A percentile compares a stretch with the other conserved stretches of the same genome.
phyloP scores from a whole-genome alignment of 345 rosid species.

The Cardamine chenopodiifolia region DNA sequence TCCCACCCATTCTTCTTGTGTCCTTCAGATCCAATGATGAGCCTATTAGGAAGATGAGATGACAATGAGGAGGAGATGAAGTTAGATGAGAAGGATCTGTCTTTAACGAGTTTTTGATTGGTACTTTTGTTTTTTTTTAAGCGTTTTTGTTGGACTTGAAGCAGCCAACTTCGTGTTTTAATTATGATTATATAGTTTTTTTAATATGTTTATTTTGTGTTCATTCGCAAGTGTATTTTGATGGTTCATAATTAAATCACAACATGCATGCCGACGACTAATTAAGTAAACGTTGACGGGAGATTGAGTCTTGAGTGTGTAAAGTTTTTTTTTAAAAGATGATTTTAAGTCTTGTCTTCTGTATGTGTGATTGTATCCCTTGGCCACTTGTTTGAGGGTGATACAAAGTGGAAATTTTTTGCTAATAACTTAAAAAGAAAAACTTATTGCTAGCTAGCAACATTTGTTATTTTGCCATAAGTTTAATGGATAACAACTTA shows the following conservation, averaged over 20 bases:
- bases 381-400: background rate
- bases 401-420: too few relatives aligned
- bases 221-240: background rate
- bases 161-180: constrained; percentile 19
- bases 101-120: constrained; percentile 28
- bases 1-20: constrained; percentile 42
- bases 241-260: background rate
- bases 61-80: constrained; percentile 2
- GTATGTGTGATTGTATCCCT: background rate
- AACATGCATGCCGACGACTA: constrained; percentile 22
- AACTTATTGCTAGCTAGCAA: too few relatives aligned
- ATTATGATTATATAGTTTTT: background rate
- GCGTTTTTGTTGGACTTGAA: constrained; percentile 29
- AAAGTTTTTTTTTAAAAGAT: background rate
- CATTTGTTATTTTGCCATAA: too few relatives aligned
- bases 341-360: background rate
- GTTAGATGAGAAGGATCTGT: constrained; percentile 37
- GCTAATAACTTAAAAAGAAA: too few relatives aligned
- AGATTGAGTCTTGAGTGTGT: background rate
- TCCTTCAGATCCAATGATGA: background rate
- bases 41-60: background rate
- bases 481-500: too few relatives aligned
- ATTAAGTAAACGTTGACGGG: background rate
- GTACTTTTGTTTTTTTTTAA: background rate
- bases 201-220: background rate